phyloP scores from a whole-genome alignment of 257 asterid genomes.

The Euphrasia confusa region DNA sequence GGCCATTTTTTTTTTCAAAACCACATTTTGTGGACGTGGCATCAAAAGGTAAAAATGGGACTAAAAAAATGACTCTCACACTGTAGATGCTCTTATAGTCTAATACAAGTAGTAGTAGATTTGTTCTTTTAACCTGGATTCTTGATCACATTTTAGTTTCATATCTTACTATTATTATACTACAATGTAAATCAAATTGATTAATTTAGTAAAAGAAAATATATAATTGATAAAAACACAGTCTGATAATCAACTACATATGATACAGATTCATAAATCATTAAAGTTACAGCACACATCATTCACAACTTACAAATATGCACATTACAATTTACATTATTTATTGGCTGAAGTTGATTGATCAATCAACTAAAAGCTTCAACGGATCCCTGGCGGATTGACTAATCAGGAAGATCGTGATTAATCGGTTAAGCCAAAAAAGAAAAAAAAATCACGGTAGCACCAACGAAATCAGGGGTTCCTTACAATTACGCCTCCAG shows the following conservation, averaged over 20 bases:
- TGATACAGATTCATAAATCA: constrained; percentile 16
- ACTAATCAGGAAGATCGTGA: constrained; percentile 8
- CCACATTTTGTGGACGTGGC: too few relatives aligned
- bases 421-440: constrained; percentile 1
- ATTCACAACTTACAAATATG: constrained; percentile 1
- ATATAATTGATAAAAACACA: constrained; percentile 2
- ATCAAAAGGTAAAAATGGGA: too few relatives aligned
- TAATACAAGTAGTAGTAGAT: too few relatives aligned
- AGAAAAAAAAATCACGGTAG: background rate
- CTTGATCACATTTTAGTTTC: too few relatives aligned
- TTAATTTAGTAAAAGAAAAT: constrained; percentile 9
- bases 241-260: constrained; percentile 15
- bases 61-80: too few relatives aligned
- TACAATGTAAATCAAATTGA: background rate
- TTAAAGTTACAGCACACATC: background rate
- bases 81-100: too few relatives aligned
- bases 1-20: too few relatives aligned
- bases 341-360: constrained; percentile 33
- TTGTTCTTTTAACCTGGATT: too few relatives aligned
- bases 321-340: constrained; percentile 15
- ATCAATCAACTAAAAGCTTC: constrained; percentile 36
- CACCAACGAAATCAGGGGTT: constrained; percentile 15
- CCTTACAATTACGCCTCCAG: constrained; percentile 47
- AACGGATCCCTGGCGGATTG: constrained; percentile 1
- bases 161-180: too few relatives aligned